A percentile compares a stretch with the other conserved stretches of the same genome.
These are phyloP conservation scores for Pleurotus cornucopiae DNA, from an alignment of 768 basidiomycete genomes.

Conservation along the genomic window DNA sequence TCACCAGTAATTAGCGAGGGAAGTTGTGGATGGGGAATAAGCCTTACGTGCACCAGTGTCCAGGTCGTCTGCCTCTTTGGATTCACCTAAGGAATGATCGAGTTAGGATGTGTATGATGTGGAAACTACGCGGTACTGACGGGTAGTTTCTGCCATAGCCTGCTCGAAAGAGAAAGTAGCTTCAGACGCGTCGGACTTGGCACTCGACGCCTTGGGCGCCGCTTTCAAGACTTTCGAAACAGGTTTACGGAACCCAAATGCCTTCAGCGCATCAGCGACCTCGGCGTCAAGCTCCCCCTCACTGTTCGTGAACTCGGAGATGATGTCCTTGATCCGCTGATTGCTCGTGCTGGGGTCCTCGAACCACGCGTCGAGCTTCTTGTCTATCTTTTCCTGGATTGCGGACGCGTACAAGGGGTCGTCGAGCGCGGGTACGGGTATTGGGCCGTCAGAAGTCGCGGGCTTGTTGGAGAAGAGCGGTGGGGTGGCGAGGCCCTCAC, in stretches of 20 bases:
- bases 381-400: not conserved
- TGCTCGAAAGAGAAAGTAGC: slow-evolving; percentile 2
- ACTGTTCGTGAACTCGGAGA: slow-evolving; percentile 3
- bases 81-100: not conserved
- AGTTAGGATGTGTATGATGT: not conserved
- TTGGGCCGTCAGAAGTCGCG: not conserved
- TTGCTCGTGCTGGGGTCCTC: not conserved
- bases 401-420: not conserved
- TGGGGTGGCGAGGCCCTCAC: not conserved
- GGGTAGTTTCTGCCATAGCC: slow-evolving; percentile 5
- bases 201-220: not conserved
- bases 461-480: not conserved
- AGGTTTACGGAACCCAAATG: slow-evolving; percentile 4
- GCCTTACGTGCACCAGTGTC: slow-evolving; percentile 4
- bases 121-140: not conserved
- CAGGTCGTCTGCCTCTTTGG: slow-evolving; percentile 1
- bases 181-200: not conserved
- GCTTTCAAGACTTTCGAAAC: not conserved
- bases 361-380: not conserved
- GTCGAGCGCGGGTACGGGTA: not conserved
- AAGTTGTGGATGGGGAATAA: not conserved
- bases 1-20: not conserved
- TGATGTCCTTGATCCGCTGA: not conserved
- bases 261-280: slow-evolving; percentile 1
- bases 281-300: not conserved